phyloP scores from a whole-genome alignment of 2,329 filamentous ascomycete species.

The Fusarium denticulatum region DNA sequence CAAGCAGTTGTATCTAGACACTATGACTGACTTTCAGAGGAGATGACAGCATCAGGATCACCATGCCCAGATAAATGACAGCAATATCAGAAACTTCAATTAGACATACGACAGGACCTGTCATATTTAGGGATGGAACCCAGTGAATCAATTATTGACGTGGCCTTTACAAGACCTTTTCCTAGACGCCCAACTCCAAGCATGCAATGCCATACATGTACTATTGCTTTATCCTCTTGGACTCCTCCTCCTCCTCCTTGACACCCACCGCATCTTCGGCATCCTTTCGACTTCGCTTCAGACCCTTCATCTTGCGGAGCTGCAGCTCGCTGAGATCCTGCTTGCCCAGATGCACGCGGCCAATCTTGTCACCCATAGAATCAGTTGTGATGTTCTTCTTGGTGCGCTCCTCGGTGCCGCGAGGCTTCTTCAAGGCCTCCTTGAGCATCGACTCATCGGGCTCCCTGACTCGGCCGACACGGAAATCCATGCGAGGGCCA shows the following conservation, averaged over 20 bases:
- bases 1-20: background rate
- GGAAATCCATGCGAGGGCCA: slow-evolving; percentile 92
- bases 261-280: slow-evolving; percentile 59
- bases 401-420: slow-evolving; percentile 76
- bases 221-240: slow-evolving; percentile 50
- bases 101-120: background rate
- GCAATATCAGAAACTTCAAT: background rate
- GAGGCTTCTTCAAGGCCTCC: slow-evolving; percentile 88
- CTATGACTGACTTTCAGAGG: background rate
- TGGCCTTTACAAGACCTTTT: slow-evolving; percentile 42
- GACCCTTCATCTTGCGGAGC: slow-evolving; percentile 98
- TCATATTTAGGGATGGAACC: slow-evolving; percentile 13
- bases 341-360: slow-evolving; percentile 88
- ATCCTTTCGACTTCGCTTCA: slow-evolving; percentile 82
- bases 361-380: slow-evolving; percentile 94
- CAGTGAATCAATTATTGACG: slow-evolving; percentile 45
- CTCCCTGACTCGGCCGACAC: slow-evolving; percentile 81
- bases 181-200: slow-evolving; percentile 48
- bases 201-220: slow-evolving; percentile 38
- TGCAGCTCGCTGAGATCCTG: slow-evolving; percentile 89
- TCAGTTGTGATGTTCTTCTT: slow-evolving; percentile 98
- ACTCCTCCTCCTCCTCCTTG: slow-evolving; percentile 51
- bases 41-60: background rate
- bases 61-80: background rate
- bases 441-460: slow-evolving; percentile 84